Evolutionary conservation across 2,329 filamentous ascomycete species (phyloP).

Genomic region (Alternaria panax): DNA sequence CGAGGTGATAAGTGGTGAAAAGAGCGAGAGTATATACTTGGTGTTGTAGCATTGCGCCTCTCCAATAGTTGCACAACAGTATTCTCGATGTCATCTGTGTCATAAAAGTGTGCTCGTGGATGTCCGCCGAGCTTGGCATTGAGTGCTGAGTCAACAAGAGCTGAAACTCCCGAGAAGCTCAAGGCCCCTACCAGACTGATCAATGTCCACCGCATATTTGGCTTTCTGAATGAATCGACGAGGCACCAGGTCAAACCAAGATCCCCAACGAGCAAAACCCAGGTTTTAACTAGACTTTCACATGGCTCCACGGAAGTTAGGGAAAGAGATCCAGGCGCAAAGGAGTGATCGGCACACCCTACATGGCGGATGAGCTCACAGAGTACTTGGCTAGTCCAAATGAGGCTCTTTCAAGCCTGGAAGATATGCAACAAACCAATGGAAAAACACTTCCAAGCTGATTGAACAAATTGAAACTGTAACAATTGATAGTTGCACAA

Average conservation of each 20-base stretch:
- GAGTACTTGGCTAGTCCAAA: slow-evolving; percentile 16
- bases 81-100: background rate
- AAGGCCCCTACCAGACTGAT: slow-evolving; percentile 25
- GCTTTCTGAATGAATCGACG: background rate
- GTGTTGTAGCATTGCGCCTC: slow-evolving; percentile 25
- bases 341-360: slow-evolving; percentile 9
- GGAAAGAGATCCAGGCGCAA: background rate
- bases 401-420: slow-evolving; percentile 18
- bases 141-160: slow-evolving; percentile 17
- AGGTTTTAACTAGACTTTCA: slow-evolving; percentile 20
- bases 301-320: slow-evolving; percentile 5
- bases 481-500: slow-evolving; percentile 17
- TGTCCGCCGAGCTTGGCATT: slow-evolving; percentile 10
- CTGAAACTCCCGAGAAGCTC: slow-evolving; percentile 25
- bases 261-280: background rate
- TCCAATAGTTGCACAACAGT: slow-evolving; percentile 5
- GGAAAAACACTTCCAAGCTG: slow-evolving; percentile 16
- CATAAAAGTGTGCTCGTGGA: background rate
- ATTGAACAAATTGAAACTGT: slow-evolving; percentile 9
- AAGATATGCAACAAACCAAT: slow-evolving; percentile 14
- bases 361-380: slow-evolving; percentile 21
- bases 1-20: slow-evolving; percentile 23
- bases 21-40: slow-evolving; percentile 20
- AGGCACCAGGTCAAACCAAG: background rate
- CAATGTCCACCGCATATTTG: slow-evolving; percentile 31